These are phyloP conservation scores for Pseudogymnoascus sp. DNA, from an alignment of 2,329 filamentous ascomycete genomes.

Conservation along the genomic window DNA sequence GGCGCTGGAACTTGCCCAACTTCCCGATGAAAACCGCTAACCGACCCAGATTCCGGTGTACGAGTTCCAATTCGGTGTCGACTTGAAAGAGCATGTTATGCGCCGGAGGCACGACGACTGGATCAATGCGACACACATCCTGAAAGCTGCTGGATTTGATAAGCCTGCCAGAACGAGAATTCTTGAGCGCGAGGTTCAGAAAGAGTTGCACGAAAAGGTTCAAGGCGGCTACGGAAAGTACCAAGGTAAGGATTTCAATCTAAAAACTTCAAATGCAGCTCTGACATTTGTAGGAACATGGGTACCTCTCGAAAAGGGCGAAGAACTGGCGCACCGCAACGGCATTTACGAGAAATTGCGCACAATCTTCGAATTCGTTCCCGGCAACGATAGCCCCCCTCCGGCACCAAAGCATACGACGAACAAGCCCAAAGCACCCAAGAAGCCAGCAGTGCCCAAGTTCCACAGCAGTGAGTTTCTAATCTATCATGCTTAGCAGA, in stretches of 20 bases:
- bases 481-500: constrained; percentile 1
- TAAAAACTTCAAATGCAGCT: not conserved
- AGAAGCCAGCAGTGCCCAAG: constrained; percentile 57
- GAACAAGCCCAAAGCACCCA: constrained; percentile 73
- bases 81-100: constrained; percentile 86
- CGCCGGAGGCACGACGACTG: constrained; percentile 85
- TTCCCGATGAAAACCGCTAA: constrained; percentile 14
- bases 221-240: constrained; percentile 99
- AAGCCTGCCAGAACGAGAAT: constrained; percentile 94
- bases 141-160: constrained; percentile 95
- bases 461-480: constrained; percentile 38
- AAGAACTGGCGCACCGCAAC: constrained; percentile 77
- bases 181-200: constrained; percentile 92
- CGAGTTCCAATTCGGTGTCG: constrained; percentile 77
- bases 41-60: constrained; percentile 75
- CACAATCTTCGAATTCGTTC: constrained; percentile 81
- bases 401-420: constrained; percentile 89
- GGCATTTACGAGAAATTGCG: constrained; percentile 74
- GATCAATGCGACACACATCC: constrained; percentile 99
- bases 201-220: constrained; percentile 93
- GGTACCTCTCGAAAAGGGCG: constrained; percentile 80
- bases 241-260: constrained; percentile 54
- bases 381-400: constrained; percentile 80
- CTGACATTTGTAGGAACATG: constrained; percentile 62
- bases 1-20: constrained; percentile 12